Evolutionary conservation across 2,329 filamentous ascomycete species (phyloP).

Genomic region (Fusarium papillatum): DNA sequence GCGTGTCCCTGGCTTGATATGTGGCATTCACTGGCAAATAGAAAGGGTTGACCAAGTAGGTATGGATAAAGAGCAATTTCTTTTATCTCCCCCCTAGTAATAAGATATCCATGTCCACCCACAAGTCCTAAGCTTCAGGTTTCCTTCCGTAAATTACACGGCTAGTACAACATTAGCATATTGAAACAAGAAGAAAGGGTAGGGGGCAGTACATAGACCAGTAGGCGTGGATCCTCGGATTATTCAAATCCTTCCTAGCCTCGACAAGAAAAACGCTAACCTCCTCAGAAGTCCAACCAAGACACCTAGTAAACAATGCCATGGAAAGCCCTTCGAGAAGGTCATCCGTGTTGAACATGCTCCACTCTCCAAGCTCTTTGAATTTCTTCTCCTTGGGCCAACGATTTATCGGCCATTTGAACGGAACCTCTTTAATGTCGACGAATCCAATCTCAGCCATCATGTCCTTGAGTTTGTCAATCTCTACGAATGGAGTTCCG

Average conservation of each 20-base stretch:
- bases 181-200: accelerated
- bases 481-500: not conserved
- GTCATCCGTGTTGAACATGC: not conserved
- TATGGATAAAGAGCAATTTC: not conserved
- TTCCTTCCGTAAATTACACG: not conserved
- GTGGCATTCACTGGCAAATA: not conserved
- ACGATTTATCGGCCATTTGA: not conserved
- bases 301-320: not conserved
- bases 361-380: not conserved
- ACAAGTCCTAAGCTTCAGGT: not conserved
- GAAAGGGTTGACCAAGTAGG: not conserved
- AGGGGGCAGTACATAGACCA: not conserved
- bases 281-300: not conserved
- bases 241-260: not conserved
- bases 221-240: not conserved
- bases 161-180: not conserved
- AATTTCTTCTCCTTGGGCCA: not conserved
- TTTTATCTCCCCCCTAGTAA: too few relatives aligned
- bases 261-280: not conserved
- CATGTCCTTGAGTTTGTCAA: not conserved
- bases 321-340: not conserved
- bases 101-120: not conserved
- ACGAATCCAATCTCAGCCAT: not conserved
- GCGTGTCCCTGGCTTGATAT: not conserved
- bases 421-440: not conserved